Conservation (phyloP, 1,139 yeast genomes). For the Pichia sp. region DNA sequence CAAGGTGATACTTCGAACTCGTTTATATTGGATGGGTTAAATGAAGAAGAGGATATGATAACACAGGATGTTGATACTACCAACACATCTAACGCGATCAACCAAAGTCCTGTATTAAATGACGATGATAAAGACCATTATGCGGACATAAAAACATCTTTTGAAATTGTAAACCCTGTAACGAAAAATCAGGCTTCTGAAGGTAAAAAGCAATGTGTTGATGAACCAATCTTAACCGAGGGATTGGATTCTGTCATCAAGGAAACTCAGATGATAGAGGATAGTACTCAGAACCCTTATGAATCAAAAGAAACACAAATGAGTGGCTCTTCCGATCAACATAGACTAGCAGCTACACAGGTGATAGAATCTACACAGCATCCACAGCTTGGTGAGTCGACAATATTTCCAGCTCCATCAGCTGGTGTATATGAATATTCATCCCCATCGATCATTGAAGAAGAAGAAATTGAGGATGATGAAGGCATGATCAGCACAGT, state of each 20-base stretch:
- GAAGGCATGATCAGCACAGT: too few relatives aligned
- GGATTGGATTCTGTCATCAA: too few relatives aligned
- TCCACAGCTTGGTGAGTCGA: too few relatives aligned
- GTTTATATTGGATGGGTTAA: background rate
- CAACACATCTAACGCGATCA: background rate
- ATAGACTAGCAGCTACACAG: too few relatives aligned
- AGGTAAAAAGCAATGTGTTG: too few relatives aligned
- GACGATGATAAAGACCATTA: background rate
- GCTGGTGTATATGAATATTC: too few relatives aligned
- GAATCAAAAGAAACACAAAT: conserved; percentile 1
- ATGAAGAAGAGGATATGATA: background rate
- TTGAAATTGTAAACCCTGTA: background rate
- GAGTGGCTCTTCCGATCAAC: conserved; percentile 1
- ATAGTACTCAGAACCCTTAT: background rate
- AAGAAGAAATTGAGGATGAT: background rate
- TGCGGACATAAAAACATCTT: background rate
- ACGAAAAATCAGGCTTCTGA: background rate
- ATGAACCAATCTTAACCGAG: too few relatives aligned
- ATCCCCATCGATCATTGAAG: conserved; percentile 12
- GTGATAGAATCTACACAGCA: too few relatives aligned
- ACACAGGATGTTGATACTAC: background rate
- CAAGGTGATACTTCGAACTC: background rate
- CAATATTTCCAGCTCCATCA: too few relatives aligned
- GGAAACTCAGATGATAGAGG: conserved; percentile 3
- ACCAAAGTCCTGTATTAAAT: background rate